Conservation (phyloP, 1,284 basidiomycete species). For the Ganoderma leucocontextum region DNA sequence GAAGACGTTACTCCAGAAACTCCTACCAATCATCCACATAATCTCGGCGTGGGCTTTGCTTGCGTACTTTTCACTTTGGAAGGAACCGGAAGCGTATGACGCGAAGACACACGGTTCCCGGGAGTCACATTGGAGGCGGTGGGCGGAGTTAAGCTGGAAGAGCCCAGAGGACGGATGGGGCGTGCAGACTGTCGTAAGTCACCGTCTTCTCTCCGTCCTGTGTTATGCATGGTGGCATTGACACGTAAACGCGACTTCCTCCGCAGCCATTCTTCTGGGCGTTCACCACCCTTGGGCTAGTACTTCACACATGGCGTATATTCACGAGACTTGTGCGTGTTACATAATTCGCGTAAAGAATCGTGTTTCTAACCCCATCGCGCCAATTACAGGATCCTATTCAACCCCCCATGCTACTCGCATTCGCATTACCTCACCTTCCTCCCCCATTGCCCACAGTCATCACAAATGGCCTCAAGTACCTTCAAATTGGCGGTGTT, state of each 20-base stretch:
- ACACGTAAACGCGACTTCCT: slow-evolving; percentile 16
- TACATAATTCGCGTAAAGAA: too few species aligned
- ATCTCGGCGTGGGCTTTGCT: slow-evolving; percentile 68
- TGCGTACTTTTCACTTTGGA: slow-evolving; percentile 71
- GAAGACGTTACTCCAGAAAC: slow-evolving; percentile 61
- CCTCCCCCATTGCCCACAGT: slow-evolving; percentile 69
- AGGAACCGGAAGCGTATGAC: slow-evolving; percentile 60
- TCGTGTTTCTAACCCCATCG: neutral
- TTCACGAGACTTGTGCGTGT: slow-evolving; percentile 70
- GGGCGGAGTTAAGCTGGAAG: slow-evolving; percentile 58
- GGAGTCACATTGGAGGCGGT: slow-evolving; percentile 58
- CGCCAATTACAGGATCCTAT: slow-evolving; percentile 57
- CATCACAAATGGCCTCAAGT: slow-evolving; percentile 68
- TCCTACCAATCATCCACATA: slow-evolving; percentile 72
- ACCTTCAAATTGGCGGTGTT: slow-evolving; percentile 68
- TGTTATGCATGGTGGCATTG: neutral
- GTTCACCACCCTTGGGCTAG: slow-evolving; percentile 74
- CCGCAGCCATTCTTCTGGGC: slow-evolving; percentile 81
- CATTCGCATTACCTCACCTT: slow-evolving; percentile 67
- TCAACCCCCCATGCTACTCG: slow-evolving; percentile 64
- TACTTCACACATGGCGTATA: slow-evolving; percentile 74
- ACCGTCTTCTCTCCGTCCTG: neutral
- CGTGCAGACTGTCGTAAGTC: slow-evolving; percentile 64
- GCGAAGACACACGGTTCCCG: slow-evolving; percentile 34
- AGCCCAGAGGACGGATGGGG: slow-evolving; percentile 47